Evolutionary conservation across 441 rosid species (phyloP), one percentile per base, ranked within the genome.

Genomic region (Arabidopsis hybrid): DNA sequence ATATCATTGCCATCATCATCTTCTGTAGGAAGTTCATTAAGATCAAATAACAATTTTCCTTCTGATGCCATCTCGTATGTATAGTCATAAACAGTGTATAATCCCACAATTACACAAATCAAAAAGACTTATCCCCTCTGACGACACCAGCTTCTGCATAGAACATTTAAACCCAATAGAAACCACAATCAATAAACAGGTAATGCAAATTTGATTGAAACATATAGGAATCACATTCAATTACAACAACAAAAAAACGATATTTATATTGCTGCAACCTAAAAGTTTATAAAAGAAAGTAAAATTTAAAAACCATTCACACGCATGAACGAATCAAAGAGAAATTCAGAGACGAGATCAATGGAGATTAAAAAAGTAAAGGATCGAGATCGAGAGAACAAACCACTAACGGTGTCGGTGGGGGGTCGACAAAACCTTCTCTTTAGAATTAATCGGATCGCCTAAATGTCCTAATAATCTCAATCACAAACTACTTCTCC

Each of bases 11-110:
- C 91, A 66, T 90, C 91, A 68, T 78, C 81, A 69, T 78, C 75
- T 70, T 88, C 96, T 16, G 72, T 63, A 63, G 98, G 98, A 75
- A 91, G 92, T 80, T 95, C 98, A 83, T 95, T 95, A 87, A 93
- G 98, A 87, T 95, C 99, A 89, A 95, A 90, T 74, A 91, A 77
- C 52, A 78, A 78, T 86, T 83, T 89, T 83, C 97, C 97, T 72
- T 89, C 84, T 67, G 95, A 89, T 75, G 92, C 93, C 98, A 95
- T 95, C 80, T 90, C 91, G 85, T 85, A 80, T 72, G 86, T 80
- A 82, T 78, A 82, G 81, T 89, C 96, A 90, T 95, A 82, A 85
- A 87, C 88, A 78, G 80, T 67, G 79, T 55, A 57, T 67, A 62
- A 47, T 60, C 60, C 76, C 53, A 42, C 18, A 61, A 61, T 67